phyloP scores from a whole-genome alignment of 2,329 filamentous ascomycete species.

The Parastagonospora avenae region DNA sequence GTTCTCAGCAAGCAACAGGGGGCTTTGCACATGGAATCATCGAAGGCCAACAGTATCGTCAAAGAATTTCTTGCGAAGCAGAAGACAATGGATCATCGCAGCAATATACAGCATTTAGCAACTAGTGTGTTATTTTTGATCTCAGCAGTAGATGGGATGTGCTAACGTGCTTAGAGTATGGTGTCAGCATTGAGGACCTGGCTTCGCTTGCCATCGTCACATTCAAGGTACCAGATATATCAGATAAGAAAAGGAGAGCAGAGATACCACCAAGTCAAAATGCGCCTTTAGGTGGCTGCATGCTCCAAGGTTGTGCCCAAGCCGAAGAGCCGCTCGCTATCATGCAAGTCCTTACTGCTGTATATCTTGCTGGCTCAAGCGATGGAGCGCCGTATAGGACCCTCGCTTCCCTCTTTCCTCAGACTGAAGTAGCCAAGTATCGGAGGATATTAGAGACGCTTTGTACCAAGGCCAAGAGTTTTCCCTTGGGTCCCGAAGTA shows the following conservation, averaged over 20 bases:
- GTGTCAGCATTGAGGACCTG: slow-evolving; percentile 26
- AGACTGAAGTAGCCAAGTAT: slow-evolving; percentile 23
- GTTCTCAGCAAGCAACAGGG: slow-evolving; percentile 20
- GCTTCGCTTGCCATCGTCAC: slow-evolving; percentile 32
- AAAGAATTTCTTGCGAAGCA: slow-evolving; percentile 29
- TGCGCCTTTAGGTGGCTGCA: slow-evolving; percentile 13
- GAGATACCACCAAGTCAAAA: slow-evolving; percentile 33
- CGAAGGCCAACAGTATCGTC: slow-evolving; percentile 29
- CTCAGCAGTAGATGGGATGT: not conserved
- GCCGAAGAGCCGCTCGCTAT: slow-evolving; percentile 35
- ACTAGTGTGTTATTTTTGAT: slow-evolving; percentile 20
- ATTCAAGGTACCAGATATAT: slow-evolving; percentile 30
- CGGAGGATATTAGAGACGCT: slow-evolving; percentile 25
- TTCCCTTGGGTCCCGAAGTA: slow-evolving; percentile 24
- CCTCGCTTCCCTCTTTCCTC: slow-evolving; percentile 22
- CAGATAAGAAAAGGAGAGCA: slow-evolving; percentile 20
- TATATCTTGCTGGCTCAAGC: slow-evolving; percentile 22
- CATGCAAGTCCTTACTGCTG: slow-evolving; percentile 34
- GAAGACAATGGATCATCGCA: slow-evolving; percentile 20
- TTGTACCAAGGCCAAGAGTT: slow-evolving; percentile 16
- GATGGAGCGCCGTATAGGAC: slow-evolving; percentile 12
- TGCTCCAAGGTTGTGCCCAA: slow-evolving; percentile 37
- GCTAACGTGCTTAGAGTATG: slow-evolving; percentile 31
- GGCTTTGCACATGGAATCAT: slow-evolving; percentile 17
- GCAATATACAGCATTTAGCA: slow-evolving; percentile 22